Conservation (phyloP, 1,284 basidiomycete species). For the Pulchroboletus neoregius region DNA sequence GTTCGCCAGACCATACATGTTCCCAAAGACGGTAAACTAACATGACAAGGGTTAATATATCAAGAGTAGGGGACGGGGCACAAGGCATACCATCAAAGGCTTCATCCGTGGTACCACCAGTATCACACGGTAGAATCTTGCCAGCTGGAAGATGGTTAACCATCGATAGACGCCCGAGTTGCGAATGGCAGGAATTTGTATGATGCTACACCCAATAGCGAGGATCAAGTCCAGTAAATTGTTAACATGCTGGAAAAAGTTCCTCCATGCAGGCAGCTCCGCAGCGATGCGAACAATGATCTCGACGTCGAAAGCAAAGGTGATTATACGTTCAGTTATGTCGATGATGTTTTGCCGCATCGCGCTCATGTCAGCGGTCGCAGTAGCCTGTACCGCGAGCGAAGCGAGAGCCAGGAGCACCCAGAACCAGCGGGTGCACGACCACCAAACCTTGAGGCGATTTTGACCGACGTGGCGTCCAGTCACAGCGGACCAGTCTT, state of each 20-base stretch:
- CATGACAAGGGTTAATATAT: conserved; percentile 9
- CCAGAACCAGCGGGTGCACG: conserved; percentile 72
- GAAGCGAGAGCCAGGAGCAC: conserved; percentile 71
- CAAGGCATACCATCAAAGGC: conserved; percentile 59
- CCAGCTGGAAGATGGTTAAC: conserved; percentile 89
- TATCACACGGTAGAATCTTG: conserved; percentile 92
- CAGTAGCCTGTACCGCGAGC: conserved; percentile 76
- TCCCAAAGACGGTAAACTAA: conserved; percentile 86
- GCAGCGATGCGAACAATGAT: conserved; percentile 76
- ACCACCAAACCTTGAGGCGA: conserved; percentile 51
- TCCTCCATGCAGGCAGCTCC: conserved; percentile 79
- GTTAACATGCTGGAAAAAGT: conserved; percentile 65
- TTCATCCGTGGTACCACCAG: conserved; percentile 85
- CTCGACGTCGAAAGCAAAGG: conserved; percentile 85
- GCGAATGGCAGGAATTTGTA: conserved; percentile 82
- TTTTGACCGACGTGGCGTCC: conserved; percentile 46
- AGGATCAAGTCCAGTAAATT: conserved; percentile 84
- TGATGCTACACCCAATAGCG: conserved; percentile 76
- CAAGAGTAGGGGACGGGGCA: not conserved
- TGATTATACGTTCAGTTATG: conserved; percentile 76
- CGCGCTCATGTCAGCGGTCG: conserved; percentile 52
- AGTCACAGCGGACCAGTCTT: conserved; percentile 34
- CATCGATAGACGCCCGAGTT: conserved; percentile 74
- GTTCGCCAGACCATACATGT: conserved; percentile 88
- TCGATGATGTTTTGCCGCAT: conserved; percentile 50